Percentiles rank a stretch among this genome's conserved stretches.
Conservation (phyloP, 805 yeast species). For the Suhomyces vadensis region DNA sequence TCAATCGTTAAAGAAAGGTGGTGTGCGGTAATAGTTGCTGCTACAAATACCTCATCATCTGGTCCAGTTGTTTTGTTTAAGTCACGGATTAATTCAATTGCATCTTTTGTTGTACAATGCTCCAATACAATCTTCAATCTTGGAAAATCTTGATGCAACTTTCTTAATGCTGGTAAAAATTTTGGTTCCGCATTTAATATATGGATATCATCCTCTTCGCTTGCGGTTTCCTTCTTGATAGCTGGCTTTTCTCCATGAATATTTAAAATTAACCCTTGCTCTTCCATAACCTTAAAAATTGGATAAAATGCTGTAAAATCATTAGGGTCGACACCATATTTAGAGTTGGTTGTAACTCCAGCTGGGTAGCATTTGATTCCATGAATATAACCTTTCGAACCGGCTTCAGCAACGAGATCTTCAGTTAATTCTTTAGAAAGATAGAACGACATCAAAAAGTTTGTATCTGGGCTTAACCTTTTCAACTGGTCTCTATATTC, state of each 20-base stretch:
- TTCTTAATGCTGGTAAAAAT: slow-evolving; percentile 83
- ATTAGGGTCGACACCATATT: slow-evolving; percentile 89
- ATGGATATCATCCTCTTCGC: slow-evolving; percentile 62
- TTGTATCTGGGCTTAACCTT: slow-evolving; percentile 72
- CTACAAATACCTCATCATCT: slow-evolving; percentile 54
- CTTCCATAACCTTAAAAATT: slow-evolving; percentile 84
- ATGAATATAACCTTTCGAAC: slow-evolving; percentile 60
- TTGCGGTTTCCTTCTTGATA: slow-evolving; percentile 49
- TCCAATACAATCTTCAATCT: slow-evolving; percentile 82
- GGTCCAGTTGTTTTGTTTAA: slow-evolving; percentile 51
- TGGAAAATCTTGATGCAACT: slow-evolving; percentile 82
- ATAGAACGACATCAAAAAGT: slow-evolving; percentile 89
- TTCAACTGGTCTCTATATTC: slow-evolving; percentile 68
- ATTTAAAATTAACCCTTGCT: slow-evolving; percentile 73
- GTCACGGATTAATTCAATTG: slow-evolving; percentile 71
- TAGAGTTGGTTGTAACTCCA: slow-evolving; percentile 97
- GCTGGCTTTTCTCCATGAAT: slow-evolving; percentile 94
- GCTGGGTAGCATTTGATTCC: slow-evolving; percentile 99
- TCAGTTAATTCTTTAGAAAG: slow-evolving; percentile 80
- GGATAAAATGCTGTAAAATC: slow-evolving; percentile 90
- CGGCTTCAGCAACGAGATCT: slow-evolving; percentile 79
- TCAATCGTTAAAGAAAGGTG: slow-evolving; percentile 87
- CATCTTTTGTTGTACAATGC: slow-evolving; percentile 92
- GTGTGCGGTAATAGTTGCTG: slow-evolving; percentile 95
- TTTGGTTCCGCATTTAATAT: slow-evolving; percentile 92